Conservation (phyloP, 139 green algal species). For the Eudorina sp. region DNA sequence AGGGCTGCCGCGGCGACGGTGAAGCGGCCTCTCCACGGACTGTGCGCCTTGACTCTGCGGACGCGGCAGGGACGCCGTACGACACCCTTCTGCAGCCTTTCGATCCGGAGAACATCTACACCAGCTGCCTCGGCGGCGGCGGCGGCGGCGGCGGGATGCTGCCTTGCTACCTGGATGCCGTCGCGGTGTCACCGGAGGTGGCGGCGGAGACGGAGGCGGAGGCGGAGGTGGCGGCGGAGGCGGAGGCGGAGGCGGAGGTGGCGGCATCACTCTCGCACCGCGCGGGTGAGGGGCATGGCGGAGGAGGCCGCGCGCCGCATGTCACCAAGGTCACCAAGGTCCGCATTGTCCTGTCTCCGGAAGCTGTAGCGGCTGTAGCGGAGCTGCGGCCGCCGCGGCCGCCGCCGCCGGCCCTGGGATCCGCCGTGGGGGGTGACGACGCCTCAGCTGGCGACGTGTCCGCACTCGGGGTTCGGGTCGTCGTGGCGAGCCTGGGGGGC, state of each 20-base stretch:
- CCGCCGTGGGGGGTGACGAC: neutral
- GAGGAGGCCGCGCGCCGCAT: neutral
- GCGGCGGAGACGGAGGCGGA: neutral
- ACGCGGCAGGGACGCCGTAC: too few species aligned
- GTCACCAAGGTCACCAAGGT: neutral
- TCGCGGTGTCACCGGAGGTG: too few species aligned
- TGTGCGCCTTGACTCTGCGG: too few species aligned
- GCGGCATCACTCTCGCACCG: neutral
- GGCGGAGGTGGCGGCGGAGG: neutral
- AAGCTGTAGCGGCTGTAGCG: neutral
- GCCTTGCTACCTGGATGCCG: constrained; percentile 4
- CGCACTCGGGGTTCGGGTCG: neutral
- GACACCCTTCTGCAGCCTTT: too few species aligned
- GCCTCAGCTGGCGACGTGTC: neutral
- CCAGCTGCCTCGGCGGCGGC: neutral
- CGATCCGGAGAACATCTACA: too few species aligned
- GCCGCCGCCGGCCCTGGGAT: neutral
- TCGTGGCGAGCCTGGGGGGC: constrained; percentile 7
- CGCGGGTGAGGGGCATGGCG: neutral
- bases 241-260: neutral
- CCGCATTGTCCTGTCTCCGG: neutral
- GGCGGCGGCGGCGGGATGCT: neutral
- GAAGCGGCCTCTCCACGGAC: too few species aligned
- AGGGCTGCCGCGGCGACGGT: too few species aligned
- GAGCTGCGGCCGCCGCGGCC: neutral